A percentile compares a stretch with the other conserved stretches of the same genome.
phyloP scores from a whole-genome alignment of 2,329 filamentous ascomycete species.

The Beauveria caledonica region DNA sequence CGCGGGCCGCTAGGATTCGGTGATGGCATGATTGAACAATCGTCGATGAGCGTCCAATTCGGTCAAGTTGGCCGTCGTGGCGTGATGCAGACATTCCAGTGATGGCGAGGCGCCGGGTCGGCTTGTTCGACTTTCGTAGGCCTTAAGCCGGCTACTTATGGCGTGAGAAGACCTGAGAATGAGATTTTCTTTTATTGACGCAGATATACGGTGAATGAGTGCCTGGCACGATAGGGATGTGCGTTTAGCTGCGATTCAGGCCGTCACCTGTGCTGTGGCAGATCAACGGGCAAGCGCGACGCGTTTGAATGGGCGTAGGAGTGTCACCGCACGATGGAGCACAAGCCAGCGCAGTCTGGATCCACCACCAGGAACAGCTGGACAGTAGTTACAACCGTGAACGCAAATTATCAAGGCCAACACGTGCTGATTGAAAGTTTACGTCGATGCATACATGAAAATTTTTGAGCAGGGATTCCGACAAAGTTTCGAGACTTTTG shows the following conservation, averaged over 20 bases:
- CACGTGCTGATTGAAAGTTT: background rate
- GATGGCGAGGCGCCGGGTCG: background rate
- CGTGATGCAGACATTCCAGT: background rate
- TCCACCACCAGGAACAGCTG: background rate
- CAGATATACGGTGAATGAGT: too few relatives aligned
- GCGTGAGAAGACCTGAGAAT: too few relatives aligned
- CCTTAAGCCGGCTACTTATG: background rate
- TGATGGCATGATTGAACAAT: background rate
- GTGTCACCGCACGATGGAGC: background rate
- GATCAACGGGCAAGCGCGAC: background rate
- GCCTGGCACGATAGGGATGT: background rate
- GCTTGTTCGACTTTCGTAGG: background rate
- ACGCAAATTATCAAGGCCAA: background rate
- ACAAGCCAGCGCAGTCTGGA: background rate
- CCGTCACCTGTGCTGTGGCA: background rate
- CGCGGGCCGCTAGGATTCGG: background rate
- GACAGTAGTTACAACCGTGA: background rate
- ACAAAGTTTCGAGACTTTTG: background rate
- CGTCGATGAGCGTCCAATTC: background rate
- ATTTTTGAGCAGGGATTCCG: too few relatives aligned
- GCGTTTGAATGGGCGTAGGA: background rate
- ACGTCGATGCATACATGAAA: too few relatives aligned
- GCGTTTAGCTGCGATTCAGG: background rate
- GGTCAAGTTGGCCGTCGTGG: background rate
- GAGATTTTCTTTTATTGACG: too few relatives aligned